Conservation (phyloP, 164 flowering plant genomes). For the Euptelea pleiosperma region DNA sequence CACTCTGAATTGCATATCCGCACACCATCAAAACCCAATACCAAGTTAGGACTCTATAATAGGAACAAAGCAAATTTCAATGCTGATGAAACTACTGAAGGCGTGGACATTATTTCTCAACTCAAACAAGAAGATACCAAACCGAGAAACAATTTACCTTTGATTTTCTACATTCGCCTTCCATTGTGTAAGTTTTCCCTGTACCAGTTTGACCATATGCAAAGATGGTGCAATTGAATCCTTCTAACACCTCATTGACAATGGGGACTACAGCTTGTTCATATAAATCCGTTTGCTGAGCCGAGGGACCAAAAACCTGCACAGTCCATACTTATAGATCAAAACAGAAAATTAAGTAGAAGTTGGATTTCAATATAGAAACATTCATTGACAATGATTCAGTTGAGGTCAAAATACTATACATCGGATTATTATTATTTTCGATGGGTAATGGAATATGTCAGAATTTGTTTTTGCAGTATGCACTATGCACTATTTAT, state of each 20-base stretch:
- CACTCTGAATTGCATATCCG: slow-evolving; percentile 42
- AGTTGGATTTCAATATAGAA: too few relatives aligned
- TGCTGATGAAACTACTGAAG: neutral
- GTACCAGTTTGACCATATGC: slow-evolving; percentile 99
- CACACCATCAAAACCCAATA: neutral
- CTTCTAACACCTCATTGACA: slow-evolving; percentile 92
- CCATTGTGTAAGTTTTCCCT: slow-evolving; percentile 97
- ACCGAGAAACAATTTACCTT: slow-evolving; percentile 48
- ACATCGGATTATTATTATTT: too few relatives aligned
- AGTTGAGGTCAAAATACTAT: too few relatives aligned
- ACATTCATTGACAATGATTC: too few relatives aligned
- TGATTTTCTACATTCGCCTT: slow-evolving; percentile 85
- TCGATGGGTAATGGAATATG: too few relatives aligned
- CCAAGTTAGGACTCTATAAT: too few relatives aligned
- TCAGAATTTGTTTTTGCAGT: too few relatives aligned
- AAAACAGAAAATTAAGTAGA: too few relatives aligned
- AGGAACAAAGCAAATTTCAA: too few relatives aligned
- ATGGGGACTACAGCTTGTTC: slow-evolving; percentile 90
- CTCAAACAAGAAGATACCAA: neutral
- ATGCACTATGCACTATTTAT: too few relatives aligned
- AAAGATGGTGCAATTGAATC: slow-evolving; percentile 95
- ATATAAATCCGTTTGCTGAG: slow-evolving; percentile 83
- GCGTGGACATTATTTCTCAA: neutral
- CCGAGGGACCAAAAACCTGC: slow-evolving; percentile 92
- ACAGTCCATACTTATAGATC: neutral